Percentiles rank a stretch among this genome's conserved stretches.
phyloP scores from a whole-genome alignment of 2,329 filamentous ascomycete genomes.

The Ascochyta pisi region DNA sequence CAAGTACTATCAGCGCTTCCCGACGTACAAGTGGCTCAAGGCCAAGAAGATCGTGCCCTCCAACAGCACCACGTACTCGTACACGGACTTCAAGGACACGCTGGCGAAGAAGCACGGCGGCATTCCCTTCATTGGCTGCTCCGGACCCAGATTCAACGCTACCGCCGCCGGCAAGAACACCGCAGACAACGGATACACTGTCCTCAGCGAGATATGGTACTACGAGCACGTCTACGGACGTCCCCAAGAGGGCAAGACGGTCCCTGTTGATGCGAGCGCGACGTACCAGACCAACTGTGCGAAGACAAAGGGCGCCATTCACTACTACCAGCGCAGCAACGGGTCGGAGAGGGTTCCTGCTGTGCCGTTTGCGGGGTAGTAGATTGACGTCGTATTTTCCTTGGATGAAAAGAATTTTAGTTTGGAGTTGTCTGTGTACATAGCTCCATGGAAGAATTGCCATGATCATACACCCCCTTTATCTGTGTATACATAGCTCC shows the following conservation, averaged over 20 bases:
- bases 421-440: too few relatives aligned
- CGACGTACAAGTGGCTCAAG: slow-evolving; percentile 68
- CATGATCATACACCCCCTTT: too few relatives aligned
- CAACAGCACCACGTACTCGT: slow-evolving; percentile 64
- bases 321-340: slow-evolving; percentile 61
- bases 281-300: slow-evolving; percentile 62
- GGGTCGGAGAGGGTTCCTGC: slow-evolving; percentile 46
- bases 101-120: slow-evolving; percentile 61
- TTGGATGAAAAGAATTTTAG: too few relatives aligned
- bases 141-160: slow-evolving; percentile 65
- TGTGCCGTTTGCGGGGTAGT: slow-evolving; percentile 31
- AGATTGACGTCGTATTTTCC: too few relatives aligned
- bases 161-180: slow-evolving; percentile 64
- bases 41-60: slow-evolving; percentile 62
- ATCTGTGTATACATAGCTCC: too few relatives aligned
- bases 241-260: slow-evolving; percentile 60
- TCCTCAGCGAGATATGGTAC: slow-evolving; percentile 70
- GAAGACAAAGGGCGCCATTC: slow-evolving; percentile 59
- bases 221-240: slow-evolving; percentile 66
- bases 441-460: too few relatives aligned
- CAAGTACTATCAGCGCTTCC: slow-evolving; percentile 63
- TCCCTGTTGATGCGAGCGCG: slow-evolving; percentile 58
- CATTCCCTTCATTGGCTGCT: slow-evolving; percentile 67
- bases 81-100: slow-evolving; percentile 60
- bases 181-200: slow-evolving; percentile 63